Conservation (phyloP, 2,329 filamentous ascomycete species). For the Cladophialophora psammophila region DNA sequence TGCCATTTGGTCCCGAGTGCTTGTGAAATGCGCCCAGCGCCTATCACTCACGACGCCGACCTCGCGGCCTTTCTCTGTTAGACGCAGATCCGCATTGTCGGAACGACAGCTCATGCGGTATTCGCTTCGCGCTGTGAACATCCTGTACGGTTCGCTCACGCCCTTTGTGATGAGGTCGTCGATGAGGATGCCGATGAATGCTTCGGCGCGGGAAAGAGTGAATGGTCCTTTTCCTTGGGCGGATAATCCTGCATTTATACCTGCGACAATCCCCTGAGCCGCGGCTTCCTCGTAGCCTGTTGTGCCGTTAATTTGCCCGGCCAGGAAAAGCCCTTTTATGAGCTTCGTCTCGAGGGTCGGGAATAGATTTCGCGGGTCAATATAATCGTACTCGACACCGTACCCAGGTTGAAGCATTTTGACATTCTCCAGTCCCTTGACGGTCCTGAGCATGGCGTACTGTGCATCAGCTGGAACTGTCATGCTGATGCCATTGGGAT, state of each 20-base stretch:
- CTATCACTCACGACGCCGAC: constrained; percentile 80
- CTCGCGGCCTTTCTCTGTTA: constrained; percentile 78
- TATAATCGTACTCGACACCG: constrained; percentile 98
- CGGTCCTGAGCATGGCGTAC: constrained; percentile 81
- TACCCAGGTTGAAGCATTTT: constrained; percentile 95
- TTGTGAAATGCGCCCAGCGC: constrained; percentile 75
- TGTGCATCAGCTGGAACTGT: constrained; percentile 91
- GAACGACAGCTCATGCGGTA: constrained; percentile 91
- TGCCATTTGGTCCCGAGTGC: constrained; percentile 71
- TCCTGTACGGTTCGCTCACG: constrained; percentile 94
- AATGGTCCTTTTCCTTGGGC: constrained; percentile 71
- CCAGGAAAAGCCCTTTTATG: constrained; percentile 86
- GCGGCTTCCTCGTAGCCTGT: constrained; percentile 98
- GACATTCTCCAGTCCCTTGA: constrained; percentile 86
- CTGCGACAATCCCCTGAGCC: constrained; percentile 88
- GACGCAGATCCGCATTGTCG: constrained; percentile 89
- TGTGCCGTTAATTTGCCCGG: constrained; percentile 97
- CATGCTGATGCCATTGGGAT: constrained; percentile 97
- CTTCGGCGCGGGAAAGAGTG: constrained; percentile 79
- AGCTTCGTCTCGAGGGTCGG: constrained; percentile 94
- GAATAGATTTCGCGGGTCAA: constrained; percentile 86
- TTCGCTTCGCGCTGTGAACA: constrained; percentile 97
- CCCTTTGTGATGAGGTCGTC: constrained; percentile 97
- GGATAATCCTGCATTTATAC: constrained; percentile 89
- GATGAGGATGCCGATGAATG: constrained; percentile 98